phyloP scores from a whole-genome alignment of 805 yeast species.

The Kazachstania taianensis region DNA sequence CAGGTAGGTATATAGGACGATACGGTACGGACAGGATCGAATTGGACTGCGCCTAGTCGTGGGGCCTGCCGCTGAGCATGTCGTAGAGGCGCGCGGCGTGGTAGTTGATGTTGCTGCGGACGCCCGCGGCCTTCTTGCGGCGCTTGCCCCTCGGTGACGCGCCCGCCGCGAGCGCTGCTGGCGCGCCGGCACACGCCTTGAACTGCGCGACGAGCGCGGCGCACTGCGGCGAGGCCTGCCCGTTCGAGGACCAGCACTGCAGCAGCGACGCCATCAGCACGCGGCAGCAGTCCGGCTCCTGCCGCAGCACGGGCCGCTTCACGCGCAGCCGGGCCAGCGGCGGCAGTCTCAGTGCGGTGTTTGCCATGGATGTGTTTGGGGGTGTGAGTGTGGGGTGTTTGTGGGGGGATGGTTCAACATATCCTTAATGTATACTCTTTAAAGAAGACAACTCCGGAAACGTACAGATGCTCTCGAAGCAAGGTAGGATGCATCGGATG shows the following conservation, averaged over 20 bases:
- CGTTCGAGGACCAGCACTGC: constrained; percentile 95
- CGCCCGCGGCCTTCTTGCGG: too few relatives aligned
- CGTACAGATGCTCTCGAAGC: too few relatives aligned
- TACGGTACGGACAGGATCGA: not conserved
- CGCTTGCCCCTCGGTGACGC: constrained; percentile 9
- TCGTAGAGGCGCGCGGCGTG: constrained; percentile 43
- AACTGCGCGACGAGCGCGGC: constrained; percentile 54
- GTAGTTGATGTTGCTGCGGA: constrained; percentile 43
- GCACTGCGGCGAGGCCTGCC: constrained; percentile 69
- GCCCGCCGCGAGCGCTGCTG: constrained; percentile 16
- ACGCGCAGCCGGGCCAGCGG: constrained; percentile 67
- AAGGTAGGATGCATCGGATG: too few relatives aligned
- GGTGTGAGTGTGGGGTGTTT: too few relatives aligned
- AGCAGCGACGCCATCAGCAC: constrained; percentile 76
- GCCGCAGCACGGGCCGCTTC: constrained; percentile 48
- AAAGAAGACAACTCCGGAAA: too few relatives aligned
- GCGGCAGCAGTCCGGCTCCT: constrained; percentile 60
- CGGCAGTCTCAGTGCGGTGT: too few relatives aligned
- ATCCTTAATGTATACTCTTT: too few relatives aligned
- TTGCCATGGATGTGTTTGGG: too few relatives aligned
- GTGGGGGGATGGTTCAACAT: too few relatives aligned
- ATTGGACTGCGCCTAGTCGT: constrained; percentile 14
- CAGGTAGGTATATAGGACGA: constrained; percentile 1
- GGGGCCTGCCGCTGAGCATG: constrained; percentile 40
- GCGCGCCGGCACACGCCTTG: constrained; percentile 73